Evolutionary conservation across 257 asterid species (phyloP), one percentile per base, ranked within the genome.

Genomic region (Gentiana macrophylla): DNA sequence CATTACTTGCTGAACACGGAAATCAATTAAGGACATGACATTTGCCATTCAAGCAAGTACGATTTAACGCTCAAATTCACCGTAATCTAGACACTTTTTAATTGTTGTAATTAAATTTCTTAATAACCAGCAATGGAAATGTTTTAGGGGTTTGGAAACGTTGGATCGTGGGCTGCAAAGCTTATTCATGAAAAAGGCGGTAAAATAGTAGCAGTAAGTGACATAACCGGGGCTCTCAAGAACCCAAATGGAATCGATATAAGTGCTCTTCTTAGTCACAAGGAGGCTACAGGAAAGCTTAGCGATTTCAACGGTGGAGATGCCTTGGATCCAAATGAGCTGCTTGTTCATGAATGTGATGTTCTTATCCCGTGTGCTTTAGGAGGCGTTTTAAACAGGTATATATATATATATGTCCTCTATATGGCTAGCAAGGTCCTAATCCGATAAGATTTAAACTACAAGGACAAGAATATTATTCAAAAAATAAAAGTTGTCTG

Each of bases 351-450:
- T 65, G 94, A 89, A 49, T 89, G 94, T 32, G 97, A 89, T 54
- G 74, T 89, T 74, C 89, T 89, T 37, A 83, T 89, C 68, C 97
- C 95, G 32, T 95, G 95, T 38, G 97, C 97, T 12, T 91, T 89
- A 1, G 97, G 97, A 12, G 97, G 97, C 32, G 97, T 89, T 9
- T 83, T 89, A 68, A 89, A 81, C 77, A 79, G 76, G 94, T 81
- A 11, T 41, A 5, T 7, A 10, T 41, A 7, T 5, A 41, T 51
- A 15, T 1, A 24, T 24, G 24, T 24, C 24, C 24, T 50, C 46
- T 60, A 50, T 52, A 2, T 45, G 50, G n/a, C 15, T 57, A 38
- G 43, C 6, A 24, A 38, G 0, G 6, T 41, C 9, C 46, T 41
- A 5, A 5, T 4, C 46, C 46, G 6, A 2, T 41, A 41, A 41